Evolutionary conservation across 768 basidiomycete species (phyloP).

Genomic region (Amanita muscaria): DNA sequence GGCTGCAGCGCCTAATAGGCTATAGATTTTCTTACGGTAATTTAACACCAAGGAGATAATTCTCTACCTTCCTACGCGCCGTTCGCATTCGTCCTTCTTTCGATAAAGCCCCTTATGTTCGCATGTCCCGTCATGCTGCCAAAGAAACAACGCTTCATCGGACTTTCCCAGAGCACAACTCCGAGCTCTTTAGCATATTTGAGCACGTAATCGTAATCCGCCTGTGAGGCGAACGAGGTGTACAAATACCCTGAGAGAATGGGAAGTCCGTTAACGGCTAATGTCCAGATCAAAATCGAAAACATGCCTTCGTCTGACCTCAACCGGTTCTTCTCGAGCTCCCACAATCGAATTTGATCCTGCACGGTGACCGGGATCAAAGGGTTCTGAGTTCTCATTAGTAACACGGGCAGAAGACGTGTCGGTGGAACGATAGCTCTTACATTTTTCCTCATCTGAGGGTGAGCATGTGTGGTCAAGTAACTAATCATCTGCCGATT

Average conservation of each 20-base stretch:
- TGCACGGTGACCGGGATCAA: constrained; percentile 94
- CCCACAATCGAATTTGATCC: constrained; percentile 97
- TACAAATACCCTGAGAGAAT: constrained; percentile 68
- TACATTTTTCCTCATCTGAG: constrained; percentile 95
- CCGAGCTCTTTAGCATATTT: constrained; percentile 78
- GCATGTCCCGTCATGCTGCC: constrained; percentile 69
- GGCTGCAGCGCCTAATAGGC: constrained; percentile 1
- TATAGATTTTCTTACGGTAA: not conserved
- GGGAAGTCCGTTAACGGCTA: constrained; percentile 15
- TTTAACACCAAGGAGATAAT: not conserved
- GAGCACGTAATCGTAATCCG: constrained; percentile 81
- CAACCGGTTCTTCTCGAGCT: constrained; percentile 88
- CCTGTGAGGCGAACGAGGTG: constrained; percentile 76
- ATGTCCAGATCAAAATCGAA: constrained; percentile 12
- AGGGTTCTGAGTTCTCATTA: constrained; percentile 54
- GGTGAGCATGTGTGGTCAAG: constrained; percentile 89
- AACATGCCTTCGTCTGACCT: constrained; percentile 76
- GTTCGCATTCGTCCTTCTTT: constrained; percentile 40
- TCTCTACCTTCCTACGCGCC: constrained; percentile 2
- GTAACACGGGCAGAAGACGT: constrained; percentile 14
- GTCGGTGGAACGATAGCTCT: constrained; percentile 18
- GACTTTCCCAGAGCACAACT: constrained; percentile 79
- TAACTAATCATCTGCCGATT: constrained; percentile 83
- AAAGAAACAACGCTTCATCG: constrained; percentile 71
- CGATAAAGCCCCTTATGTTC: constrained; percentile 74